Evolutionary conservation across 352 stramenopile genomes (phyloP), one percentile per base, ranked within the genome.

Genomic region (Globisporangium splendens): DNA sequence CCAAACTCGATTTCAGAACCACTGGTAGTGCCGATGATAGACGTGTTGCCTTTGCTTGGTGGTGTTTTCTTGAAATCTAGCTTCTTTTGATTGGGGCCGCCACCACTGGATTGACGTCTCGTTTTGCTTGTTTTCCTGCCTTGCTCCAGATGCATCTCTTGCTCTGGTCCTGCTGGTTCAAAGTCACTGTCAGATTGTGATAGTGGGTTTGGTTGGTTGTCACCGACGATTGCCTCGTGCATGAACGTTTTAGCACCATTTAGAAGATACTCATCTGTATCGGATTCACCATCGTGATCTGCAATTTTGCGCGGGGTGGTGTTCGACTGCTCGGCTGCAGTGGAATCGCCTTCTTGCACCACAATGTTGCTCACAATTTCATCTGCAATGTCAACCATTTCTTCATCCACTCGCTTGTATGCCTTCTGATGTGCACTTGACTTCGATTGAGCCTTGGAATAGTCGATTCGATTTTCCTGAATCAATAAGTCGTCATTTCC

Each of bases 391-490:
- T 61, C 52, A 28, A 61, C 46, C 60, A 66, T 66, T 54, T 66
- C 60, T 52, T 66, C 60, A 20, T 66, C 52, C 6, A 35, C 39
- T 41, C 33, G 49, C 28, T 54, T 60, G 17, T 48, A 59, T 8
- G 13, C 20, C 43, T 52, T 61, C 5, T 17, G 24, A 8, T 44
- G 39, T 20, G 35, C n/a, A n/a, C 22, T 61, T 22, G 31, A 22
- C 22, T 54, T 43, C 22, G 31, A 20, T 39, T 52, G 33, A 3
- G 44, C 43, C 31, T 54, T 59, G 10, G 77, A 59, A 38, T 89
- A 87, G 50, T 73, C 60, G 49, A 88, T 68, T 57, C 75, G 61
- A 38, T 84, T 91, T 35, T 82, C 57, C 39, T 83, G 77, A 1
- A 88, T 69, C 55, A 85, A 44, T 15, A 87, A 63, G 21, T 72